Evolutionary conservation across 768 basidiomycete genomes (phyloP).

Genomic region (Podaxis pistillaris): DNA sequence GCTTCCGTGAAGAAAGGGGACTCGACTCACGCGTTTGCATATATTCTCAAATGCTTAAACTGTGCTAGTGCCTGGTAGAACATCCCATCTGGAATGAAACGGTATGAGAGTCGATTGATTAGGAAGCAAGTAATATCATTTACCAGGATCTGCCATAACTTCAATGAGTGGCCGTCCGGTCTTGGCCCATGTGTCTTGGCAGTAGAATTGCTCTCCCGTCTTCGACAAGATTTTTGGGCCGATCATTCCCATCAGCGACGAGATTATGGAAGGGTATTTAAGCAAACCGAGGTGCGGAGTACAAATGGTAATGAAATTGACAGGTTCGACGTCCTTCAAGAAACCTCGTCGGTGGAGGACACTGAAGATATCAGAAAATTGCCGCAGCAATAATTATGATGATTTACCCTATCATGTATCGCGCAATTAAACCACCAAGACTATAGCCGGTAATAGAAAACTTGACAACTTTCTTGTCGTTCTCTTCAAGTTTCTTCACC

Average conservation of each 20-base stretch:
- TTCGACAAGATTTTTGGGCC: conserved; percentile 73
- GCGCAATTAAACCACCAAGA: conserved; percentile 79
- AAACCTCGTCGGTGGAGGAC: conserved; percentile 66
- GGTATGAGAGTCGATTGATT: conserved; percentile 9
- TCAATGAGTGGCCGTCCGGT: conserved; percentile 67
- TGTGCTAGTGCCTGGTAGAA: conserved; percentile 71
- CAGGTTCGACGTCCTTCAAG: conserved; percentile 66
- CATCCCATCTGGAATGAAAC: conserved; percentile 48
- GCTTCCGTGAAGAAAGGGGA: not conserved
- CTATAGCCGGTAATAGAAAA: conserved; percentile 79
- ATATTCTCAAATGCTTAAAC: conserved; percentile 72
- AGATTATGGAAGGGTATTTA: conserved; percentile 57
- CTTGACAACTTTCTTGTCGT: conserved; percentile 58
- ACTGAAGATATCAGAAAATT: conserved; percentile 28
- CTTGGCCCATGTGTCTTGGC: conserved; percentile 68
- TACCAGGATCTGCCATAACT: conserved; percentile 79
- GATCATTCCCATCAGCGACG: conserved; percentile 48
- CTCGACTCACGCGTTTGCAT: conserved; percentile 72
- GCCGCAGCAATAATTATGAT: not conserved
- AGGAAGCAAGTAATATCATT: conserved; percentile 15
- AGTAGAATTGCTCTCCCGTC: conserved; percentile 80
- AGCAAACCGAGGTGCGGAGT: conserved; percentile 83
- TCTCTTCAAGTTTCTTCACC: conserved; percentile 47
- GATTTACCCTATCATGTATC: conserved; percentile 72
- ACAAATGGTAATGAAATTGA: conserved; percentile 83